Evolutionary conservation across 2,329 filamentous ascomycete genomes (phyloP).

Genomic region (Dothideomycetidae sp.): DNA sequence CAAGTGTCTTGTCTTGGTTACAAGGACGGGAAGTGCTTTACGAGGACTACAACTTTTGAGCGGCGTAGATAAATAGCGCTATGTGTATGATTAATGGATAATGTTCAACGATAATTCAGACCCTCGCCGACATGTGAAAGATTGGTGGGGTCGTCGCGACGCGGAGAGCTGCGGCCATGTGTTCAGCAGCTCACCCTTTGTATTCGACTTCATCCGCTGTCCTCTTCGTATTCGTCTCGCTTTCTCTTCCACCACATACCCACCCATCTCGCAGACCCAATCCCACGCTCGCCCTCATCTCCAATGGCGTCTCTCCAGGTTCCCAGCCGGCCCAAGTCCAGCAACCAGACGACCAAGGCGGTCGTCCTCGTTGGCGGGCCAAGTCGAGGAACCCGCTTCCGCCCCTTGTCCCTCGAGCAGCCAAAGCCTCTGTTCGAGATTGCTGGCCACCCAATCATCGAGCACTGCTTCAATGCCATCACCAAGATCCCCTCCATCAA

Average conservation of each 20-base stretch:
- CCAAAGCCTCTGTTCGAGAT: slow-evolving; percentile 92
- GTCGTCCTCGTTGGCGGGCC: slow-evolving; percentile 75
- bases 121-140: too few species aligned
- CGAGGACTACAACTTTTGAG: slow-evolving; percentile 38
- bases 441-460: slow-evolving; percentile 94
- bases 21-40: slow-evolving; percentile 31
- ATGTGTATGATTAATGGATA: too few species aligned
- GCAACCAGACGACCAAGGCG: slow-evolving; percentile 63
- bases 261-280: too few species aligned
- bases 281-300: too few species aligned
- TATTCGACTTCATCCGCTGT: too few species aligned
- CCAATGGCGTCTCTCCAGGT: slow-evolving; percentile 16
- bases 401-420: slow-evolving; percentile 85
- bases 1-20: slow-evolving; percentile 35
- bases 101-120: too few species aligned
- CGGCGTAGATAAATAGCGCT: too few species aligned
- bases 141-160: too few species aligned
- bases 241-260: neutral
- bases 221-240: neutral
- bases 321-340: slow-evolving; percentile 19
- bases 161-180: neutral
- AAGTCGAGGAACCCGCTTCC: slow-evolving; percentile 87
- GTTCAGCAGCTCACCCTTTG: neutral
- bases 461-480: slow-evolving; percentile 88
- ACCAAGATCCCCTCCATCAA: slow-evolving; percentile 82